Evolutionary conservation across 2,329 filamentous ascomycete species (phyloP), one percentile per base, ranked within the genome.

Genomic region (Cadophora luteo-olivacea): DNA sequence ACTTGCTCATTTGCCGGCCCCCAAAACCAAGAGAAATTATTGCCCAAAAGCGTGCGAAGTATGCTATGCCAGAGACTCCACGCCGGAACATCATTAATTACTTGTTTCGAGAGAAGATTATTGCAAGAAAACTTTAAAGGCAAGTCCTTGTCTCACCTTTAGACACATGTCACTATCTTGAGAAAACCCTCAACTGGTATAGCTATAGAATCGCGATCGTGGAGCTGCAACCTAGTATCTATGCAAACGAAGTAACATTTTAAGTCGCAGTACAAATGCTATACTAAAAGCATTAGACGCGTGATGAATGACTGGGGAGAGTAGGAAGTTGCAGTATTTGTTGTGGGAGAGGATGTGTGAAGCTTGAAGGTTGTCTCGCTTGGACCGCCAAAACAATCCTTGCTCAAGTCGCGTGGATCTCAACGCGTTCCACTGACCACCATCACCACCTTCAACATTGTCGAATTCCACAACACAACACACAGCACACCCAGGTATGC

Each of bases 391-490:
- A 65, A 68, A 62, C 63, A 65, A 24, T 52, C 22, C 45, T 55
- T 61, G 41, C 33, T 7, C 52, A 62, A 52, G 41, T 66, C 64
- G 64, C 64, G 64, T 66, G 55, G 25, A 60, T 54, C 66, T 61
- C 61, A 8, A 63, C 48, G 32, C 33, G 51, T 25, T 41, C 41
- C 55, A 49, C 19, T 36, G 33, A 8, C 11, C 58, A 32, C 14
- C 41, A 38, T 7, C 36, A 11, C 12, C 51, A 19, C 24, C 25
- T 38, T 33, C 63, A 32, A n/a, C n/a, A n/a, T n/a, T n/a, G n/a
- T n/a, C n/a, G n/a, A n/a, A n/a, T n/a, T n/a, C n/a, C n/a, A n/a
- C n/a, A n/a, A n/a, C n/a, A n/a, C n/a, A n/a, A n/a, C n/a, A n/a
- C n/a, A n/a, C 55, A 8, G 38, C 55, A 54, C 33, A 24, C 22